Evolutionary conservation across 2,329 filamentous ascomycete species (phyloP).

Genomic region (Phaeosphaeriaceae sp.): DNA sequence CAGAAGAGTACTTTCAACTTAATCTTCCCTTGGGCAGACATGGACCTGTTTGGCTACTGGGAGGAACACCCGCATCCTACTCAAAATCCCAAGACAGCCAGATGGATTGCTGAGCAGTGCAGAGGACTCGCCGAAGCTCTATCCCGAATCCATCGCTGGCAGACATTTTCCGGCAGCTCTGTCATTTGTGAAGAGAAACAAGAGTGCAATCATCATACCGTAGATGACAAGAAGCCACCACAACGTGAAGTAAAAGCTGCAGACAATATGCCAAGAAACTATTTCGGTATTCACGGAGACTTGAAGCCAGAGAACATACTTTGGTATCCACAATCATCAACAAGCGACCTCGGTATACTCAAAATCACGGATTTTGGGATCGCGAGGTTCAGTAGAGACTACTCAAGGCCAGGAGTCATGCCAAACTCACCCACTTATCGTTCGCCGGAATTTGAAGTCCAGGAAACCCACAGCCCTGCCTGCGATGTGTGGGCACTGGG

Average conservation of each 20-base stretch:
- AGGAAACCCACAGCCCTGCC: not conserved
- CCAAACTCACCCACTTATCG: not conserved
- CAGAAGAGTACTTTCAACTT: not conserved
- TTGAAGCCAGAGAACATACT: not conserved
- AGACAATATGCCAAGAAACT: not conserved
- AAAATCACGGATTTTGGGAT: not conserved
- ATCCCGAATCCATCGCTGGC: not conserved
- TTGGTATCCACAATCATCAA: not conserved
- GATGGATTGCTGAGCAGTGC: not conserved
- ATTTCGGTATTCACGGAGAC: not conserved
- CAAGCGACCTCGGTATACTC: not conserved
- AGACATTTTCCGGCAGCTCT: not conserved
- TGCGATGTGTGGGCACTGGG: not conserved
- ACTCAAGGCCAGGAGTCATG: not conserved
- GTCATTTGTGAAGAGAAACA: not conserved
- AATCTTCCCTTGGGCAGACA: constrained; percentile 7
- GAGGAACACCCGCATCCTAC: not conserved
- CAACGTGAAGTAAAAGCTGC: not conserved
- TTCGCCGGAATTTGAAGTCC: not conserved
- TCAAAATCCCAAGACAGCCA: not conserved
- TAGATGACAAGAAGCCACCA: not conserved
- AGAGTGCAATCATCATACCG: not conserved
- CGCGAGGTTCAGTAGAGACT: not conserved
- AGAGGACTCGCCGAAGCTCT: not conserved
- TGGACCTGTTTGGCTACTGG: constrained; percentile 6